Evolutionary conservation across 257 asterid species (phyloP).

Genomic region (Solanum verrucosum): DNA sequence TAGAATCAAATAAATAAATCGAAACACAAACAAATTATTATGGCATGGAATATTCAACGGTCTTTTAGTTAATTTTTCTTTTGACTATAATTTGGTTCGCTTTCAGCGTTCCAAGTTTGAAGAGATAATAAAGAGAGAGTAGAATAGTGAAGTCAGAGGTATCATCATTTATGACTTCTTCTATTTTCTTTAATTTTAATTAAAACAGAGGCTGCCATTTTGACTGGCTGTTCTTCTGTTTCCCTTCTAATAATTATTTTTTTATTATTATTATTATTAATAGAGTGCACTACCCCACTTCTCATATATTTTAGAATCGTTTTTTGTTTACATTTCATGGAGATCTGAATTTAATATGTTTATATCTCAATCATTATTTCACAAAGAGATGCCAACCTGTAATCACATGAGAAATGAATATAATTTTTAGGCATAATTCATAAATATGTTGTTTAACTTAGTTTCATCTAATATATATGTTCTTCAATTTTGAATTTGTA

Average conservation of each 20-base stretch:
- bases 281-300: background rate
- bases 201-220: background rate
- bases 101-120: slow-evolving; percentile 9
- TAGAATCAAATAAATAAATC: too few relatives aligned
- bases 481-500: too few relatives aligned
- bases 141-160: background rate
- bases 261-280: background rate
- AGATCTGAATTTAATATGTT: background rate
- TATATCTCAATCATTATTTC: background rate
- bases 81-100: background rate
- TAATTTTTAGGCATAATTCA: too few relatives aligned
- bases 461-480: too few relatives aligned
- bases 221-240: background rate
- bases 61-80: background rate
- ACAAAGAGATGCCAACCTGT: too few relatives aligned
- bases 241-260: too few relatives aligned
- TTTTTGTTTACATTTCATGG: background rate
- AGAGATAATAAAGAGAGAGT: background rate
- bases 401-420: too few relatives aligned
- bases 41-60: slow-evolving; percentile 1
- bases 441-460: accelerated
- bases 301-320: background rate
- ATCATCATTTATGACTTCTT: background rate
- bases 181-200: background rate
- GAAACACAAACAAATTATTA: too few relatives aligned